Conservation (phyloP, 345 rosid genomes). For the Eucalyptus guilfoylei region DNA sequence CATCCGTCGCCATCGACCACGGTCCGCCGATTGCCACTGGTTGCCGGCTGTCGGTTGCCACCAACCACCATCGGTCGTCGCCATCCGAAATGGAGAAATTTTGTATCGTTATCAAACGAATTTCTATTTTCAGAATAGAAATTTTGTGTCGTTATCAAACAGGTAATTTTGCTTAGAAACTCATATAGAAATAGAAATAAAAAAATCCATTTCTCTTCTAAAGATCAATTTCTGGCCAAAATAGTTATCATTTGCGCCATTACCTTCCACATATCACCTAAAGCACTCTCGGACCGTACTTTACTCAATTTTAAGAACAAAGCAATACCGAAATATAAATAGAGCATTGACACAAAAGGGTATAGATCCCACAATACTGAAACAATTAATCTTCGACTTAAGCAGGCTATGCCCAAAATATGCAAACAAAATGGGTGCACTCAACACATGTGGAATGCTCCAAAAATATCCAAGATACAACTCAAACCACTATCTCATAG, state of each 20-base stretch:
- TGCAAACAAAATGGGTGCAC: not conserved
- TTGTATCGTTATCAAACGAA: no score
- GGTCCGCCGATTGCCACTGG: no score
- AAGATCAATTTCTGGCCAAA: no score
- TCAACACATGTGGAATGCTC: not conserved
- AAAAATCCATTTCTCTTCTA: not conserved
- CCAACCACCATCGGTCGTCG: no score
- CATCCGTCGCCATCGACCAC: no score
- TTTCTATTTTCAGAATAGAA: no score
- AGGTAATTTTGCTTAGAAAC: no score
- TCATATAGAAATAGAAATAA: no score
- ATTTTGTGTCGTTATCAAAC: no score
- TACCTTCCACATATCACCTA: not conserved
- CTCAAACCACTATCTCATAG: not conserved
- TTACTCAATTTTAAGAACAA: conserved; percentile 6
- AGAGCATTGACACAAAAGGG: not conserved
- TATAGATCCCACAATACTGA: not conserved
- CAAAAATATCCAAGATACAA: not conserved
- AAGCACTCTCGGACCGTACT: conserved; percentile 14
- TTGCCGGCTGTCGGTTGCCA: no score
- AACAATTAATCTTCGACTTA: not conserved
- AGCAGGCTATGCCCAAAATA: not conserved
- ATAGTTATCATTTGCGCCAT: no score
- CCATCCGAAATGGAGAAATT: no score
- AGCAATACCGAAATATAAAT: conserved; percentile 1